phyloP scores from a whole-genome alignment of 1,284 basidiomycete species.

The Rhodotorula sp. region DNA sequence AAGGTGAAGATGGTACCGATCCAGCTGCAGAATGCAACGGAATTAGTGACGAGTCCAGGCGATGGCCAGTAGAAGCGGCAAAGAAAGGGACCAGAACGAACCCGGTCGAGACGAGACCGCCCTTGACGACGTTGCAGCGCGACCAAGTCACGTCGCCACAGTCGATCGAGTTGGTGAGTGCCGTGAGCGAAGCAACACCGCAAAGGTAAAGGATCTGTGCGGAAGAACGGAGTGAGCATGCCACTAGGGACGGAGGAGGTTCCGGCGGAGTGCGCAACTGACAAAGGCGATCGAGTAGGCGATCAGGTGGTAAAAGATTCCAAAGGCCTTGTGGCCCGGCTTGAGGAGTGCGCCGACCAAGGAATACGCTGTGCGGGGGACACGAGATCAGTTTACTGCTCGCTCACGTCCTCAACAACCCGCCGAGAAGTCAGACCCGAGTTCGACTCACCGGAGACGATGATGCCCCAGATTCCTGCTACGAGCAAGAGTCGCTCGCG shows the following conservation, averaged over 20 bases:
- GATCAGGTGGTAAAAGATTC: constrained; percentile 50
- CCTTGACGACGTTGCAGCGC: constrained; percentile 50
- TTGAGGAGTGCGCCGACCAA: constrained; percentile 48
- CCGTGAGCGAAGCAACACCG: constrained; percentile 50
- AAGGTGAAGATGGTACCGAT: constrained; percentile 51
- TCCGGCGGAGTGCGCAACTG: neutral
- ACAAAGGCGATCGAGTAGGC: constrained; percentile 48
- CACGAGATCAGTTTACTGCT: neutral
- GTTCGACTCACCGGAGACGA: constrained; percentile 46
- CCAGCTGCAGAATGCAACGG: constrained; percentile 41
- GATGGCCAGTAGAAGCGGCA: too few relatives aligned
- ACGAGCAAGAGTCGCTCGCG: constrained; percentile 51
- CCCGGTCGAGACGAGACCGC: constrained; percentile 47
- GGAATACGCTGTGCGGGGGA: constrained; percentile 46
- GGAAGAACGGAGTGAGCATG: neutral
- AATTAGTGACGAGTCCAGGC: too few relatives aligned
- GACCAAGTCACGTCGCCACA: constrained; percentile 47
- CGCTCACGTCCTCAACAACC: neutral
- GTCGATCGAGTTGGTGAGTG: constrained; percentile 46
- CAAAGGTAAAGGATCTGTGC: constrained; percentile 51
- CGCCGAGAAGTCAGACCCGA: too few relatives aligned
- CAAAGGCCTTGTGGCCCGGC: constrained; percentile 48
- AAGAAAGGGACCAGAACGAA: neutral
- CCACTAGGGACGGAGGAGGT: neutral
- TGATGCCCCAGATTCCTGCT: constrained; percentile 48